A percentile compares a stretch with the other conserved stretches of the same genome.
phyloP scores from a whole-genome alignment of 768 basidiomycete genomes.

The Lactarius quietus region DNA sequence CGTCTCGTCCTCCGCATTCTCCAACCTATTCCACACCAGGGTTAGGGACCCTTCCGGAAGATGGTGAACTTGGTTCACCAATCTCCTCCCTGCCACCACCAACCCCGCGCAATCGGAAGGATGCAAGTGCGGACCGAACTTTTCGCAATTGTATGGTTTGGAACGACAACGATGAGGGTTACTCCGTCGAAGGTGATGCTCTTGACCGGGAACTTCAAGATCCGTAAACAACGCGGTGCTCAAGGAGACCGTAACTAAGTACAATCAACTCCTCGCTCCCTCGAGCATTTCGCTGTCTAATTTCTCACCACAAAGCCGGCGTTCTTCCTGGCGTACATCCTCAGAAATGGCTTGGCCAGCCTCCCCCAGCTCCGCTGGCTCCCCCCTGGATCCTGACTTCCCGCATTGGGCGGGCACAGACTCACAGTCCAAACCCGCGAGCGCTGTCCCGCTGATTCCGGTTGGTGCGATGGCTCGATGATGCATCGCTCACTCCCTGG shows the following conservation, averaged over 20 bases:
- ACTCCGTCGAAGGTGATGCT: slow-evolving; percentile 13
- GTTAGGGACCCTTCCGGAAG: slow-evolving; percentile 53
- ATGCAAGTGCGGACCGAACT: slow-evolving; percentile 25
- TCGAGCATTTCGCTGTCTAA: slow-evolving; percentile 27
- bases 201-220: slow-evolving; percentile 13
- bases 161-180: slow-evolving; percentile 15
- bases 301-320: slow-evolving; percentile 28
- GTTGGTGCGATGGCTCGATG: background rate
- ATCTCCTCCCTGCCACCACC: slow-evolving; percentile 21
- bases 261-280: slow-evolving; percentile 26
- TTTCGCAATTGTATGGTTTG: slow-evolving; percentile 31
- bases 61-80: slow-evolving; percentile 37
- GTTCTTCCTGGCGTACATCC: slow-evolving; percentile 31
- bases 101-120: slow-evolving; percentile 28
- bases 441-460: background rate
- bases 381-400: slow-evolving; percentile 25
- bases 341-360: slow-evolving; percentile 22
- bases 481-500: background rate
- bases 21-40: slow-evolving; percentile 21
- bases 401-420: slow-evolving; percentile 1
- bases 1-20: slow-evolving; percentile 18
- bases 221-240: slow-evolving; percentile 6
- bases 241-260: slow-evolving; percentile 1
- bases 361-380: slow-evolving; percentile 17
- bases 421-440: background rate